Evolutionary conservation across 208 protist genomes (phyloP), one percentile per base, ranked within the genome.

Genomic region (Trypanosoma cruzi): DNA sequence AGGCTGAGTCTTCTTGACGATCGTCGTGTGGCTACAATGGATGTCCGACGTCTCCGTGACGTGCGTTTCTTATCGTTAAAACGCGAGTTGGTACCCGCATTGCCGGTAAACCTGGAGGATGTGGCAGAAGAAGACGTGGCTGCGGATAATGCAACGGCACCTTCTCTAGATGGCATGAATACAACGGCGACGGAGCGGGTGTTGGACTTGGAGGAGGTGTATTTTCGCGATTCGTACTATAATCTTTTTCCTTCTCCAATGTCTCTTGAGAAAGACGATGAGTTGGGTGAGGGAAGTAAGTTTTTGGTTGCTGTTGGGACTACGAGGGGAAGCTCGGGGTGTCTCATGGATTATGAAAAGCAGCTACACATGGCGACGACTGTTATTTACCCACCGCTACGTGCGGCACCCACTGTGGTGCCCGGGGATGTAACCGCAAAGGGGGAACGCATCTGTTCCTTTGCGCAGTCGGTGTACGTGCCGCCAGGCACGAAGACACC

Each of bases 141-240:
- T 36, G 29, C 36, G 53, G 20, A 0, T 7, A 34, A 37, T 8
- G n/a, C 4, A 52, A 52, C n/a, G 48, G 48, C 48, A n/a, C 24
- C 48, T 24, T 22, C 48, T 52, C 1, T 52, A 11, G 48, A 52
- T 52, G 48, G 3, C n/a, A 10, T 52, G 48, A 26, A 34, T 57
- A 28, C 56, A 28, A 44, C 29, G 18, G 14, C 24, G 7, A 16
- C 32, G 40, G 66, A 63, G 49, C 29, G 6, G 58, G n/a, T 71
- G 20, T 49, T 87, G 54, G 67, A 81, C 2, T 59, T 77, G 26
- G 76, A 77, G 26, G 46, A 75, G 10, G 59, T 84, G 24, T 91
- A 88, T 44, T 86, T 84, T 49, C 85, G 85, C 7, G 85, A 91
- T 40, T 34, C 29, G 8, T 59, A 72, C 46, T 84, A 82, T 68